Percentiles rank a stretch among this genome's conserved stretches.
These are phyloP conservation scores for Rubia balearica DNA, from an alignment of 305 asterid genomes.

Conservation along the genomic window DNA sequence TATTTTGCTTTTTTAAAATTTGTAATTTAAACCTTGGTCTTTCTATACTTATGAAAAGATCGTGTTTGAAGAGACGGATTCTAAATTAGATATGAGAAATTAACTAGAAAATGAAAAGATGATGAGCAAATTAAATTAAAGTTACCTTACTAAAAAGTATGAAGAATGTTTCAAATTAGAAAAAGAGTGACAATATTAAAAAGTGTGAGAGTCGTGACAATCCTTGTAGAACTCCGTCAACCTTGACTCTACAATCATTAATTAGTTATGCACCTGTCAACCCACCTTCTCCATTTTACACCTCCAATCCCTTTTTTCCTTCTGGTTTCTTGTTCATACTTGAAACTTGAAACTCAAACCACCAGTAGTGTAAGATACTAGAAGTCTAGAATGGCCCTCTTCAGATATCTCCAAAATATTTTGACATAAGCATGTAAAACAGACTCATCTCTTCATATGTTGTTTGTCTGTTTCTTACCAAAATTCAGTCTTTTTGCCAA, in stretches of 20 bases:
- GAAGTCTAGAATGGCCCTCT: slow-evolving; percentile 17
- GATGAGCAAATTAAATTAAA: too few species aligned
- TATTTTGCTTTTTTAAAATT: too few species aligned
- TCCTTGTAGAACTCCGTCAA: slow-evolving; percentile 3
- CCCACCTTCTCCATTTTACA: slow-evolving; percentile 8
- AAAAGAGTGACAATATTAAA: too few species aligned
- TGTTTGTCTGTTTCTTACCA: slow-evolving; percentile 15
- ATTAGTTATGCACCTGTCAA: slow-evolving; percentile 17
- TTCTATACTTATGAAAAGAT: too few species aligned
- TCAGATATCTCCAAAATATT: slow-evolving; percentile 42
- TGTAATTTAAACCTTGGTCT: too few species aligned
- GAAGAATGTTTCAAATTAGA: too few species aligned
- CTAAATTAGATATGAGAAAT: too few species aligned
- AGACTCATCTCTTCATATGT: slow-evolving; percentile 14
- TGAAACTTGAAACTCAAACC: background rate
- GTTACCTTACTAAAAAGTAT: too few species aligned
- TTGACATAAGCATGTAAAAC: slow-evolving; percentile 38
- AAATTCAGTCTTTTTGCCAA: slow-evolving; percentile 6
- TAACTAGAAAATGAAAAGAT: too few species aligned
- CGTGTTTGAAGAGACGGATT: too few species aligned
- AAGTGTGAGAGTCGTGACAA: too few species aligned
- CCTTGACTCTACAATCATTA: slow-evolving; percentile 12
- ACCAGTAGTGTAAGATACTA: background rate
- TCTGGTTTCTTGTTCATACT: background rate
- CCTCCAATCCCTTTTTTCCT: background rate